Percentiles rank a stretch among this genome's conserved stretches.
Conservation (phyloP, 23 red algal genomes). For the Gracilaria gracilis region DNA sequence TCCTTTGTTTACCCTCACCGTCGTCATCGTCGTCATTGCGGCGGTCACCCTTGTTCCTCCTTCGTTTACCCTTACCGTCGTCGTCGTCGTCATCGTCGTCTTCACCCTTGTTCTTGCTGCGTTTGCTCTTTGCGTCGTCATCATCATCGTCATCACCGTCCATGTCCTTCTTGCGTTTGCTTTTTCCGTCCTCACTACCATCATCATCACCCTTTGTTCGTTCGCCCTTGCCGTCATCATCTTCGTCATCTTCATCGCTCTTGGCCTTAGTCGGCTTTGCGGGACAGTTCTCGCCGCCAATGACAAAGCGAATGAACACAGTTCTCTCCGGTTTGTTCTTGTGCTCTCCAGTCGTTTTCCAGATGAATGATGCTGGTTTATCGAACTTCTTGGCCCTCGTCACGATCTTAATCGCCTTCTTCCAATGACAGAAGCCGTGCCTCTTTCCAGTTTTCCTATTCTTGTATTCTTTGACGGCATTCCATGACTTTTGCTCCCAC, state of each 20-base stretch:
- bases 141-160: background rate
- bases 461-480: background rate
- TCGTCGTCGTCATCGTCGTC: background rate
- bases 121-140: background rate
- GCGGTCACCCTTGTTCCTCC: no score
- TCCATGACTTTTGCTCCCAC: background rate
- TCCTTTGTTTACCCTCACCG: background rate
- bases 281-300: conserved; percentile 1
- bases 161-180: background rate
- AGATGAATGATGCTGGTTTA: background rate
- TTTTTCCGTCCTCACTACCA: background rate
- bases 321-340: background rate
- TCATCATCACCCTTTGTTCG: conserved; percentile 1
- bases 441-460: background rate
- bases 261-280: background rate
- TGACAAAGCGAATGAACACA: conserved; percentile 9
- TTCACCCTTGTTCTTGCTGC: no score
- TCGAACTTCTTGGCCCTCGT: background rate
- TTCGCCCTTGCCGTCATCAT: background rate
- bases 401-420: background rate
- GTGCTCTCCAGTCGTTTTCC: background rate
- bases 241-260: background rate
- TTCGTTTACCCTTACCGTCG: background rate
- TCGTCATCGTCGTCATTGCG: background rate
- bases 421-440: conserved; percentile 28